Base-by-base conservation (phyloP, 73 alveolate genomes). In the Paramecium octaurelia region DNA sequence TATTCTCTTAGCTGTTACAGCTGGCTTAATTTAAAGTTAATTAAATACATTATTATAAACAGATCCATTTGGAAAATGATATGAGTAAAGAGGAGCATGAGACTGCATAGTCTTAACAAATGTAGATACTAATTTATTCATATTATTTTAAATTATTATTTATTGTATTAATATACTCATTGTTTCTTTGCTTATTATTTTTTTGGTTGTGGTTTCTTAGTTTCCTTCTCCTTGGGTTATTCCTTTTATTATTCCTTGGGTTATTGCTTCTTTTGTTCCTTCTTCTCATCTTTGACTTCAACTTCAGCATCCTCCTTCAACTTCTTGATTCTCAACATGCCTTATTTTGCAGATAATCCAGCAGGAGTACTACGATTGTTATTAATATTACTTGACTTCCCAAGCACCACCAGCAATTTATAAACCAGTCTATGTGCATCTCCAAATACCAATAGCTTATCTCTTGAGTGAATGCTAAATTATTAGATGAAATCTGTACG, bases 381-480 rank as follows among this genome's bases (percentile, higher is more conserved):
- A 27, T 14, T 31, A 2, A 12, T 31, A 27, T 64, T 92, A 85
- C 92, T 93, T 86, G 29, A 95, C 93, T 76, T 93, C 93, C 97
- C 97, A 96, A 27, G 98, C 98, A 48, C 99, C 99, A 71, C 99
- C 99, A 83, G 99, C 99, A 21, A 95, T 76, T 86, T 85, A 43
- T 94, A 93, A 93, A 58, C 94, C 95, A 90, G 98, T 95, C 58
- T 92, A 93, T 86, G 95, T 95, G 96, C 98, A 95, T 91, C 93
- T 96, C 99, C 99, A 96, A 92, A 96, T 96, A 42, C 99, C 99
- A 86, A 95, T 97, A 43, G 99, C 97, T 60, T 86, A 58, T 95
- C 97, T 96, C 85, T 86, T 96, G 48, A 96, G 88, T 58, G 99
- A 40, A 93, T 85, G 95, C 98, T 95, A 93, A n/a, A 23, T 27